Base-by-base conservation (phyloP, 2,329 filamentous ascomycete genomes). In the Epichloe aotearoae region DNA sequence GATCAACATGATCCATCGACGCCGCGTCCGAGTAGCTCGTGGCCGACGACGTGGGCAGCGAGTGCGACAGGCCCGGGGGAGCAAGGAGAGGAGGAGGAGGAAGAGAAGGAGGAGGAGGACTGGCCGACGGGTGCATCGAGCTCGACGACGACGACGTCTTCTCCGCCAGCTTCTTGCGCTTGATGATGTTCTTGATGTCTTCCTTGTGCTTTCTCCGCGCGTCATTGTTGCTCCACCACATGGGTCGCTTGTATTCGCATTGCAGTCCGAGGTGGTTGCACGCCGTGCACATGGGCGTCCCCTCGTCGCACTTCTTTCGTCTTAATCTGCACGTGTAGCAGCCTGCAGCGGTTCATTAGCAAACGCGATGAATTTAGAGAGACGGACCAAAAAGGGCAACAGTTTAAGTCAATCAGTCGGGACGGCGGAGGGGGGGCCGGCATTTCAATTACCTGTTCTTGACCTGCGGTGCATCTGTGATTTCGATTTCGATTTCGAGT, bases 221-320 rank as follows among this genome's bases (percentile, higher is more conserved):
- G 56, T 95, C 89, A 63, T 86, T 86, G 75, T 93, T 96, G 70
- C 84, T 86, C 93, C 93, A 98, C 93, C 93, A 98, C 71, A 87
- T 81, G 38, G 93, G 93, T 64, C 90, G 77, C 76, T 95, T 95
- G 74, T 97, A 98, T 74, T 97, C 89, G 73, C 93, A 98, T 62
- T 78, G 76, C 52, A 98, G 77, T 50, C 86, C 86, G 51, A 98
- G 83, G 63, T 82, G 76, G 59, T 79, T 82, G 75, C 80, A 84
- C 54, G 80, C 80, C 15, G 77, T 76, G 72, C 80, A 84, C 61
- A 73, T 70, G 49, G 79, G 78, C 38, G 73, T 70, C 55, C 77
- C 79, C 66, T 84, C 80, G 61, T 84, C 80, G 69, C 80, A 84
- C 73, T 84, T 84, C 70, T 84, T 84, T 57, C 80, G 73, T 63